A percentile compares a stretch with the other conserved stretches of the same genome.
Conservation (phyloP, 2,329 filamentous ascomycete species). For the Lasiodiplodia hormozganensis region DNA sequence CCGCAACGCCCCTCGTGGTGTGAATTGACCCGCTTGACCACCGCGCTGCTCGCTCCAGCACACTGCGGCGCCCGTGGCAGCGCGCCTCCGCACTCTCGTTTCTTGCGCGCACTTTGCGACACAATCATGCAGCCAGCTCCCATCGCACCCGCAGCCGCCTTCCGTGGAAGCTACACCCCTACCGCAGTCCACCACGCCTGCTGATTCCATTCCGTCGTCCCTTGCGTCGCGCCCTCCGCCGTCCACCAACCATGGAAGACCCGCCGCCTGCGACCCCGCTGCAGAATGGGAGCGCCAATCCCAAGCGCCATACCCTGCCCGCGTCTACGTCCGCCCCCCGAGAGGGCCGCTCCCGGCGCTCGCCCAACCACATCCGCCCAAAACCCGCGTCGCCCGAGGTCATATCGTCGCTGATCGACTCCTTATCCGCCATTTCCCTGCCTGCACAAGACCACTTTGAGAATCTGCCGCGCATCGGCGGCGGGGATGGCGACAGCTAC, state of each 20-base stretch:
- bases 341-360: slow-evolving; percentile 36
- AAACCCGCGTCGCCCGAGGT: slow-evolving; percentile 68
- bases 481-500: slow-evolving; percentile 36
- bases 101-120: slow-evolving; percentile 6
- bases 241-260: slow-evolving; percentile 22
- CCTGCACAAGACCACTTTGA: slow-evolving; percentile 76
- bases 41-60: slow-evolving; percentile 9
- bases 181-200: slow-evolving; percentile 9
- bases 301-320: slow-evolving; percentile 38
- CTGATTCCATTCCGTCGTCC: slow-evolving; percentile 10
- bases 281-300: slow-evolving; percentile 12
- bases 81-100: slow-evolving; percentile 9
- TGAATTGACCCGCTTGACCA: slow-evolving; percentile 22
- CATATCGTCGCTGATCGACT: slow-evolving; percentile 69
- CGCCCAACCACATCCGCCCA: slow-evolving; percentile 46
- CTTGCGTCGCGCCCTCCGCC: slow-evolving; percentile 11
- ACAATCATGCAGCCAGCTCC: slow-evolving; percentile 15
- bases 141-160: slow-evolving; percentile 10
- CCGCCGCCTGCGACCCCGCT: slow-evolving; percentile 9
- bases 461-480: slow-evolving; percentile 43
- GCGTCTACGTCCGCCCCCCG: slow-evolving; percentile 30
- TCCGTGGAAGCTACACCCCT: slow-evolving; percentile 18
- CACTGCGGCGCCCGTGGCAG: slow-evolving; percentile 15
- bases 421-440: slow-evolving; percentile 65
- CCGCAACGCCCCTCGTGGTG: slow-evolving; percentile 4